Conservation (phyloP, 2,329 filamentous ascomycete genomes). For the Penicillium nordicum region DNA sequence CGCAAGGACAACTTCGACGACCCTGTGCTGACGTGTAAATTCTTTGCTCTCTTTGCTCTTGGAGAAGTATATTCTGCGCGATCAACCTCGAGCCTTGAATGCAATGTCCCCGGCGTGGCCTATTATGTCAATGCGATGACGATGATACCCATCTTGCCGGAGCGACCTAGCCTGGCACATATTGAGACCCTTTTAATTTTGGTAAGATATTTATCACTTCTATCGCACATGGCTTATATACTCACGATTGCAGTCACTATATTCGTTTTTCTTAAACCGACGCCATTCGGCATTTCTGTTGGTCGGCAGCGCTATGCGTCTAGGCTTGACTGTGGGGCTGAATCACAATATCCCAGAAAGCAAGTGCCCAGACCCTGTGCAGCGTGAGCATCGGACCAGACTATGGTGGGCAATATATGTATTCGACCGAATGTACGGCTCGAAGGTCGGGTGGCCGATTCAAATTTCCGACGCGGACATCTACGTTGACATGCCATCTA, state of each 20-base stretch:
- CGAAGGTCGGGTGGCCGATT: constrained; percentile 45
- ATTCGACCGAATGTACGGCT: constrained; percentile 42
- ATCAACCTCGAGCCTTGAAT: constrained; percentile 16
- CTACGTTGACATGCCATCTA: constrained; percentile 31
- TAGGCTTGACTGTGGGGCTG: constrained; percentile 39
- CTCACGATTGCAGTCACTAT: constrained; percentile 17
- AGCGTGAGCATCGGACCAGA: constrained; percentile 28
- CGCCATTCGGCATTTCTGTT: constrained; percentile 27
- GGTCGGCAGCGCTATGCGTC: constrained; percentile 36
- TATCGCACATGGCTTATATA: not conserved
- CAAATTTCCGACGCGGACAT: constrained; percentile 48
- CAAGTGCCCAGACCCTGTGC: constrained; percentile 26
- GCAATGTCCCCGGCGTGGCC: constrained; percentile 36
- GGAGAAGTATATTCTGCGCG: constrained; percentile 42
- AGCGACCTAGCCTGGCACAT: constrained; percentile 41
- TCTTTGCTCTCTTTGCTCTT: constrained; percentile 42
- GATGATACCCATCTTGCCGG: constrained; percentile 36
- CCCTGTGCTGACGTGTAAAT: constrained; percentile 38
- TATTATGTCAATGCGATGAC: constrained; percentile 40
- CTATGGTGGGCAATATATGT: constrained; percentile 32
- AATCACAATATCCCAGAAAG: constrained; percentile 33
- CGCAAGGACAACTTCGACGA: constrained; percentile 19
- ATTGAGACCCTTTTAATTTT: constrained; percentile 39
- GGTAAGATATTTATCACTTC: constrained; percentile 14
- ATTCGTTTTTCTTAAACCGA: constrained; percentile 28